Conservation (phyloP, 257 asterid species). For the Gynochthodes officinalis region DNA sequence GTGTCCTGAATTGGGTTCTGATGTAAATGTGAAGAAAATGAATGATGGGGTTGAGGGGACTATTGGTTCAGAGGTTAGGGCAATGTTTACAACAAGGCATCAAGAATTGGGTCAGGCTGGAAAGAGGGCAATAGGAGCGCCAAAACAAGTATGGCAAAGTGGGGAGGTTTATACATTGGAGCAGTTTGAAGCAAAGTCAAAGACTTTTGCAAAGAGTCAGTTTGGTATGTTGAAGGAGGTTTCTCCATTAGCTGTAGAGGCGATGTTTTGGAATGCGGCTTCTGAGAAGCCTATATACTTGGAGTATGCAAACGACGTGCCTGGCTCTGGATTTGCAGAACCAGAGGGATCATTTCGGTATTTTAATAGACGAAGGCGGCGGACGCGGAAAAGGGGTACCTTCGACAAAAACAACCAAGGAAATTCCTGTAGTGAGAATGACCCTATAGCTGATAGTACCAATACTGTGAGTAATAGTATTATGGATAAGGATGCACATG, state of each 20-base stretch:
- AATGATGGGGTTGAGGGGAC: slow-evolving; percentile 33
- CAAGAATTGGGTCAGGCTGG: slow-evolving; percentile 80
- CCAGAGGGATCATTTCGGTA: slow-evolving; percentile 66
- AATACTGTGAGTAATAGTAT: slow-evolving; percentile 25
- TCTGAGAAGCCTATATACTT: slow-evolving; percentile 79
- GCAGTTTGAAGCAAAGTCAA: slow-evolving; percentile 87
- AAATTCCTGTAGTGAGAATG: slow-evolving; percentile 34
- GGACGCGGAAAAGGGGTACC: slow-evolving; percentile 64
- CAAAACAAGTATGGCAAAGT: slow-evolving; percentile 97
- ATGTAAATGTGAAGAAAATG: slow-evolving; percentile 33
- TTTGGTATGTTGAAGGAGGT: slow-evolving; percentile 73
- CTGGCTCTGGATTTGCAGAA: slow-evolving; percentile 90
- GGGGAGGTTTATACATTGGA: slow-evolving; percentile 90
- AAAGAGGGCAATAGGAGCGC: slow-evolving; percentile 45
- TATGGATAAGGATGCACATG: slow-evolving; percentile 33
- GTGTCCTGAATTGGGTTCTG: slow-evolving; percentile 70
- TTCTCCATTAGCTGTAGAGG: slow-evolving; percentile 66
- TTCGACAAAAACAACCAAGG: slow-evolving; percentile 54
- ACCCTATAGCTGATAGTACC: slow-evolving; percentile 31
- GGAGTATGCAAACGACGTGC: slow-evolving; percentile 98
- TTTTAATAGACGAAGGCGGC: slow-evolving; percentile 52
- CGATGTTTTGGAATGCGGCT: slow-evolving; percentile 91
- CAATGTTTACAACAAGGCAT: slow-evolving; percentile 86
- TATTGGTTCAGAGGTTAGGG: slow-evolving; percentile 45
- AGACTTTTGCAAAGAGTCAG: slow-evolving; percentile 64